Evolutionary conservation across 2,329 filamentous ascomycete species (phyloP).

Genomic region (Alternaria burnsii): DNA sequence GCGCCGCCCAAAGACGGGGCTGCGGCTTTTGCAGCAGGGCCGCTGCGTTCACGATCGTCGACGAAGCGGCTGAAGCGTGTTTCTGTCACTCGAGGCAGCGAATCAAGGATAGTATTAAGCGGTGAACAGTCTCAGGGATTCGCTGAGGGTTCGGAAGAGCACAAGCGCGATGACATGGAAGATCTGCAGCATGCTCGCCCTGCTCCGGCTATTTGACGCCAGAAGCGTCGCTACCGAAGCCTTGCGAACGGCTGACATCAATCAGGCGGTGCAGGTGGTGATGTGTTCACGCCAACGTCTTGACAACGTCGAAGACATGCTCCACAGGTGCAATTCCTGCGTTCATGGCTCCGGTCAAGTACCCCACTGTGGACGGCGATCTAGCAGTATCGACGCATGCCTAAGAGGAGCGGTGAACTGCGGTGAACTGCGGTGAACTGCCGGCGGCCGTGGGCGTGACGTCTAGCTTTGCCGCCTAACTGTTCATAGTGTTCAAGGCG

Average conservation of each 20-base stretch:
- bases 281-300: constrained; percentile 46
- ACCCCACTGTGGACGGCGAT: constrained; percentile 27
- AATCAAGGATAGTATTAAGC: constrained; percentile 43
- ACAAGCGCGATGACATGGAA: constrained; percentile 53
- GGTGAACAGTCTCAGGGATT: constrained; percentile 53
- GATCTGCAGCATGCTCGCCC: constrained; percentile 51
- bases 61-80: constrained; percentile 20
- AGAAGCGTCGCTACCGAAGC: constrained; percentile 47
- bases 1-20: constrained; percentile 35
- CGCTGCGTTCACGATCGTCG: constrained; percentile 35
- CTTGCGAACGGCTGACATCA: constrained; percentile 49
- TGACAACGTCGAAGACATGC: constrained; percentile 23
- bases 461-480: constrained; percentile 26
- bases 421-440: constrained; percentile 51
- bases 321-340: constrained; percentile 22
- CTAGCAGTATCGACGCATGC: constrained; percentile 25
- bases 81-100: constrained; percentile 39
- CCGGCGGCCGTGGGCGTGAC: constrained; percentile 41
- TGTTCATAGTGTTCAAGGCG: constrained; percentile 25
- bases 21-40: constrained; percentile 36
- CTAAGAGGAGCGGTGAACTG: constrained; percentile 43
- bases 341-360: constrained; percentile 24
- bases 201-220: constrained; percentile 48
- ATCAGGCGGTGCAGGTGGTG: constrained; percentile 47
- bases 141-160: constrained; percentile 39